These are phyloP conservation scores for Boletus tylopilopsis DNA, from an alignment of 768 basidiomycete species.

Conservation along the genomic window DNA sequence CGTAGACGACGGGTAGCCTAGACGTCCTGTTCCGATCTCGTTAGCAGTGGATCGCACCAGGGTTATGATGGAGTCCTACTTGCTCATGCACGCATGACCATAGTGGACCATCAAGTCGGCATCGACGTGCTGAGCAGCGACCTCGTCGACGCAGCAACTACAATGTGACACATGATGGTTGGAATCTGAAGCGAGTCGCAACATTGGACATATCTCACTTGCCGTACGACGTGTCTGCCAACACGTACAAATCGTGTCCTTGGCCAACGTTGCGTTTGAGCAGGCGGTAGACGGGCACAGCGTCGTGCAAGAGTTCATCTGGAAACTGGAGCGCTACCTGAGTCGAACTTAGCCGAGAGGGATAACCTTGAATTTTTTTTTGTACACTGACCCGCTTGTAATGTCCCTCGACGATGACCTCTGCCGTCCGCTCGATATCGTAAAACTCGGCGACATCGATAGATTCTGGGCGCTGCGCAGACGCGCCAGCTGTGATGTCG, in stretches of 20 bases:
- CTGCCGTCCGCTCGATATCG: slow-evolving; percentile 66
- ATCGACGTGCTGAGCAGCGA: slow-evolving; percentile 90
- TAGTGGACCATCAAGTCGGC: slow-evolving; percentile 93
- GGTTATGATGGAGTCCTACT: slow-evolving; percentile 49
- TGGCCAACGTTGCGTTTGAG: slow-evolving; percentile 51
- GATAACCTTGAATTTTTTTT: no score
- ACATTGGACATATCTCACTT: slow-evolving; percentile 46
- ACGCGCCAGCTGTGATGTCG: slow-evolving; percentile 40
- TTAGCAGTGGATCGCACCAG: not conserved
- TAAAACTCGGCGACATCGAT: slow-evolving; percentile 62
- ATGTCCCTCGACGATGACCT: slow-evolving; percentile 54
- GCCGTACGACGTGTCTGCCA: slow-evolving; percentile 98
- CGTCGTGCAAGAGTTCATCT: slow-evolving; percentile 84
- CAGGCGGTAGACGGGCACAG: slow-evolving; percentile 74
- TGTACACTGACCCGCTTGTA: slow-evolving; percentile 74
- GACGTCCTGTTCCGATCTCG: slow-evolving; percentile 57
- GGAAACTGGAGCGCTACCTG: slow-evolving; percentile 94
- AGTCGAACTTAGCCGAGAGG: no score
- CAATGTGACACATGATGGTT: not conserved
- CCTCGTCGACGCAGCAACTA: slow-evolving; percentile 93
- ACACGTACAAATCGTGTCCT: slow-evolving; percentile 68
- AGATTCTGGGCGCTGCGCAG: slow-evolving; percentile 25
- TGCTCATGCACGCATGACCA: slow-evolving; percentile 93
- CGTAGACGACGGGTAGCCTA: slow-evolving; percentile 84
- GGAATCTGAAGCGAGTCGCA: slow-evolving; percentile 1